Percentiles rank a stretch among this genome's conserved stretches.
phyloP scores from a whole-genome alignment of 768 basidiomycete genomes.

The Pleurotus eryngii region DNA sequence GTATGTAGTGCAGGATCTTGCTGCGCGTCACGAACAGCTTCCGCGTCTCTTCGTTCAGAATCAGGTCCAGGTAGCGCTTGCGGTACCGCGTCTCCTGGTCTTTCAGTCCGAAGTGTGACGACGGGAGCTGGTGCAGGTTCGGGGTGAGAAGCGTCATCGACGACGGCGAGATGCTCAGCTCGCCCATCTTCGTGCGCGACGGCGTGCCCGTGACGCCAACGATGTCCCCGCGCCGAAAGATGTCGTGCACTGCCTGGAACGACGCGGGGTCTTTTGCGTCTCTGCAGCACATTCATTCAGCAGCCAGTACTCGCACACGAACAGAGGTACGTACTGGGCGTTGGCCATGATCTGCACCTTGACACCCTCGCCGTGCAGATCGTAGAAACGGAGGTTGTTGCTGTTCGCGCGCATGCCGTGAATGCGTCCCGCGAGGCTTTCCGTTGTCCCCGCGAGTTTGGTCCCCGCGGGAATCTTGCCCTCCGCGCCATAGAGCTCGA shows the following conservation, averaged over 20 bases:
- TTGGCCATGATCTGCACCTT: slow-evolving; percentile 97
- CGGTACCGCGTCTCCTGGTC: slow-evolving; percentile 97
- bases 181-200: slow-evolving; percentile 92
- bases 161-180: slow-evolving; percentile 84
- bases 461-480: slow-evolving; percentile 66
- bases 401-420: slow-evolving; percentile 85
- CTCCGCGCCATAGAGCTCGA: slow-evolving; percentile 69
- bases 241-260: slow-evolving; percentile 72
- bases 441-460: slow-evolving; percentile 55
- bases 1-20: slow-evolving; percentile 88
- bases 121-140: slow-evolving; percentile 94
- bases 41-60: slow-evolving; percentile 87
- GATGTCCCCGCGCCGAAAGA: slow-evolving; percentile 94
- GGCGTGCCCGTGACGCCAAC: slow-evolving; percentile 90
- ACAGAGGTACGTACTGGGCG: slow-evolving; percentile 54
- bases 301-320: not conserved
- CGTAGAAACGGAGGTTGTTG: slow-evolving; percentile 89
- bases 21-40: slow-evolving; percentile 88
- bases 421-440: slow-evolving; percentile 84
- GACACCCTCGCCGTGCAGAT: slow-evolving; percentile 85
- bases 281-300: slow-evolving; percentile 26
- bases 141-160: slow-evolving; percentile 88
- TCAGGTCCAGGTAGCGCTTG: slow-evolving; percentile 98
- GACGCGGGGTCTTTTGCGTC: slow-evolving; percentile 60
- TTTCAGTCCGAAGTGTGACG: slow-evolving; percentile 89